Percentiles rank a stretch among this genome's conserved stretches.
Evolutionary conservation across 2,329 filamentous ascomycete genomes (phyloP).

Genomic region (Triangularia setosa): DNA sequence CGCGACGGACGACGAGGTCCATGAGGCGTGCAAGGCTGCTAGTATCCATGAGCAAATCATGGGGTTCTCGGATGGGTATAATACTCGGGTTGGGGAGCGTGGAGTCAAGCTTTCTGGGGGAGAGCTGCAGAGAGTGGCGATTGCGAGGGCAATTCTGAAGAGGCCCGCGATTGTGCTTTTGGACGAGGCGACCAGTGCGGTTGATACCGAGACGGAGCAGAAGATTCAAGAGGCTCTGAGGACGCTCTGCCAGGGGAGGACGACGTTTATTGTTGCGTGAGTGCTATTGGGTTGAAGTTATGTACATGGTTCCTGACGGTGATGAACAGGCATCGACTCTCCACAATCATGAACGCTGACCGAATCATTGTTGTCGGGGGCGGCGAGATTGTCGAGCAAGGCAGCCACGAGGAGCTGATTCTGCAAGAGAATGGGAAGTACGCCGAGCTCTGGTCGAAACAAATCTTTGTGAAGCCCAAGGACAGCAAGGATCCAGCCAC

Average conservation of each 20-base stretch:
- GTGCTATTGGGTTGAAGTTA: conserved; percentile 27
- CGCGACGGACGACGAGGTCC: conserved; percentile 53
- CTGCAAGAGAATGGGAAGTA: conserved; percentile 54
- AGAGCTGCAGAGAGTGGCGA: conserved; percentile 63
- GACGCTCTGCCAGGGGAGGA: conserved; percentile 56
- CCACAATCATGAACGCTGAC: conserved; percentile 67
- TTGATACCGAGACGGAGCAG: conserved; percentile 67
- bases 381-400: conserved; percentile 61
- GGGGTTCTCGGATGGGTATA: conserved; percentile 49
- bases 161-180: conserved; percentile 71
- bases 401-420: conserved; percentile 57
- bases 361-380: conserved; percentile 62
- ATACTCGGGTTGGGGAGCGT: conserved; percentile 48
- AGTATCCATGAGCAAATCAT: conserved; percentile 57
- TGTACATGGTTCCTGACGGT: not conserved
- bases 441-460: conserved; percentile 61
- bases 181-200: conserved; percentile 75
- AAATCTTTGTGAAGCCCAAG: conserved; percentile 51
- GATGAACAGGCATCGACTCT: conserved; percentile 58
- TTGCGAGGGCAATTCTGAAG: conserved; percentile 69
- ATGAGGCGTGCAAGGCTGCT: conserved; percentile 51
- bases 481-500: conserved; percentile 32
- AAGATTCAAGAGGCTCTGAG: conserved; percentile 61
- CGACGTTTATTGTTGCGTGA: conserved; percentile 63
- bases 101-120: conserved; percentile 61